Base-by-base conservation (phyloP, 1,284 basidiomycete species). In the Irpex lacteus region DNA sequence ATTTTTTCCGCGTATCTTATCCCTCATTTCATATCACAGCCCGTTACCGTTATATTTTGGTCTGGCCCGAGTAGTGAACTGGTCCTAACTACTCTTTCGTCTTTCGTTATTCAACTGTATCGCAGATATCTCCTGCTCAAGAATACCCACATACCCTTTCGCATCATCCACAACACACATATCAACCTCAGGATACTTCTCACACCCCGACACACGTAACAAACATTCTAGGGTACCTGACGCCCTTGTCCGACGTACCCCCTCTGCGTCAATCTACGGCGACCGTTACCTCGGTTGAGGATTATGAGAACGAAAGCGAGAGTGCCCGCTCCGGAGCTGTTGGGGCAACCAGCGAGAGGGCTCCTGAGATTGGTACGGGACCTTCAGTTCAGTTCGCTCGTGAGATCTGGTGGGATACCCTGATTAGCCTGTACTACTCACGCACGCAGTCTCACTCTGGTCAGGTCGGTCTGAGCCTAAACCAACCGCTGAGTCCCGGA, bases 371-470 rank as follows among this genome's bases (percentile, higher is more conserved):
- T 37, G 74, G 70, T 36, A 70, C 77, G 58, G 84, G 85, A 65
- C 90, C 89, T 5, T 87, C 88, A 11, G 74, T 88, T 34, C 80
- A 82, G 56, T 91, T 89, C 72, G 78, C 81, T 34, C 87, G 88
- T 60, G 85, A 88, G 77, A 86, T 85, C 38, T 92, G 90, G 90
- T 92, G 89, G 88, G 91, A 92, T 70, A 84, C 82, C 4, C 78
- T 92, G 26, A 74, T 91, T 44, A 77, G 78, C 32, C 71, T 87
- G 7, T 91, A 91, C 73, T 69, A 77, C 44, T 76, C 79, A 21
- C 75, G 81, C 26, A 55, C 63, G 59, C 60, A 70, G 18, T 49
- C 59, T 6, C 71, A 72, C 55, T 69, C 75, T 61, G 68, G 70
- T 56, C 75, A 73, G 59, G 61, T 73, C 47, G 54, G 21, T 15